Conservation (phyloP, 164 flowering plant species). For the Akebia trifoliata region DNA sequence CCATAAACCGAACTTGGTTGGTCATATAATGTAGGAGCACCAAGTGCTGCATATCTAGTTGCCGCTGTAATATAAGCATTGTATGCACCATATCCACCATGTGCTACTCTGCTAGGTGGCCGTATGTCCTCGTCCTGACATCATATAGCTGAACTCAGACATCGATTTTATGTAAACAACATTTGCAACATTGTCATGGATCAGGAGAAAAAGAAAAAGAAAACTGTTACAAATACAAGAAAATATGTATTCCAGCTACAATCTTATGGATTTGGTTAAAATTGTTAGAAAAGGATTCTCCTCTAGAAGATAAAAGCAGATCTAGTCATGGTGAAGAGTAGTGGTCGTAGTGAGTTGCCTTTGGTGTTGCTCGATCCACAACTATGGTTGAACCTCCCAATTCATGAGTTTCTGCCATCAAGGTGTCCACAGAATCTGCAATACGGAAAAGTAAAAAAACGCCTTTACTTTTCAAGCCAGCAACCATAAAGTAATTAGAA, state of each 20-base stretch:
- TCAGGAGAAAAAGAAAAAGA: too few species aligned
- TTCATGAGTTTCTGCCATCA: conserved; percentile 92
- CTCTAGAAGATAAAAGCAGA: conserved; percentile 5
- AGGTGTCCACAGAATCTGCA: conserved; percentile 84
- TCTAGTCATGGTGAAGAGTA: background rate
- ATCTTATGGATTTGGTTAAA: background rate
- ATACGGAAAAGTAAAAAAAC: conserved; percentile 2
- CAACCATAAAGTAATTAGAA: background rate
- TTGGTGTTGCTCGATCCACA: conserved; percentile 98
- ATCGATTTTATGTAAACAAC: too few species aligned
- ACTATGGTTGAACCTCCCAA: conserved; percentile 86
- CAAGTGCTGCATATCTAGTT: conserved; percentile 94
- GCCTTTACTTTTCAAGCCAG: background rate
- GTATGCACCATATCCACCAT: conserved; percentile 94
- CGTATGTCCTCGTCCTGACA: conserved; percentile 78
- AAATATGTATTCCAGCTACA: background rate
- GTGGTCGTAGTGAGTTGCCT: conserved; percentile 40
- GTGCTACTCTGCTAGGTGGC: conserved; percentile 49
- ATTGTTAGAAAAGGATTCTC: background rate
- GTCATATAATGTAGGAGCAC: conserved; percentile 96
- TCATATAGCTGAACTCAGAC: too few species aligned
- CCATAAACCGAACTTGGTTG: conserved; percentile 73
- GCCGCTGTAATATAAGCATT: conserved; percentile 92
- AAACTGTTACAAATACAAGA: background rate
- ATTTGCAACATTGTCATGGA: too few species aligned